Conservation (phyloP, 768 basidiomycete species). For the Serendipita indica region DNA sequence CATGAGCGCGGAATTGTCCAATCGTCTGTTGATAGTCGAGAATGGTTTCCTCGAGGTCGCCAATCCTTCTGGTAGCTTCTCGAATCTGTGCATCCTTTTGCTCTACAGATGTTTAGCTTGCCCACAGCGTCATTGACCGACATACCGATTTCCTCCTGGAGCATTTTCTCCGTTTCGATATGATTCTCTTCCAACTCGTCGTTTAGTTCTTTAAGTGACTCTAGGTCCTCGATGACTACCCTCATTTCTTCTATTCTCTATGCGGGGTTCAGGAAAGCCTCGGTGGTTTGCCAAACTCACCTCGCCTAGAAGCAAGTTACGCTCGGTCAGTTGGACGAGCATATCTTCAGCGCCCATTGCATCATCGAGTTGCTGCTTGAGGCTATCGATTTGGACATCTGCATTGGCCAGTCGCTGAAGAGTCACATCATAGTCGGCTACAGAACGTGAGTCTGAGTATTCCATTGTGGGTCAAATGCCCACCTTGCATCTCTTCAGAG, state of each 20-base stretch:
- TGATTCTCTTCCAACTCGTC: slow-evolving; percentile 98
- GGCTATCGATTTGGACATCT: slow-evolving; percentile 81
- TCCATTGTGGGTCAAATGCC: slow-evolving; percentile 10
- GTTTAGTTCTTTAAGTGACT: slow-evolving; percentile 86
- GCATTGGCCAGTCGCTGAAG: slow-evolving; percentile 74
- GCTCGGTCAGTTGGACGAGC: slow-evolving; percentile 86
- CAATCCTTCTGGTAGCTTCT: slow-evolving; percentile 49
- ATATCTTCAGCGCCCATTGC: slow-evolving; percentile 93
- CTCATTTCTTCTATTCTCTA: slow-evolving; percentile 98
- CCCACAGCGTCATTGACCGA: background rate
- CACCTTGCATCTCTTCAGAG: slow-evolving; percentile 70
- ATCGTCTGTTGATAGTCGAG: slow-evolving; percentile 82
- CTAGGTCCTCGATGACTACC: slow-evolving; percentile 88
- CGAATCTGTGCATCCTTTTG: slow-evolving; percentile 54
- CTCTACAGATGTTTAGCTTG: slow-evolving; percentile 30
- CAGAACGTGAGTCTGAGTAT: background rate
- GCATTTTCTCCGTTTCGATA: slow-evolving; percentile 75
- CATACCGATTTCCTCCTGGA: slow-evolving; percentile 79
- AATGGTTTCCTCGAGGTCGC: slow-evolving; percentile 59
- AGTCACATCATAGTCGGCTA: slow-evolving; percentile 67
- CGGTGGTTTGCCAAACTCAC: slow-evolving; percentile 26
- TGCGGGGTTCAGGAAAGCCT: background rate
- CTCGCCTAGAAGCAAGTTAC: slow-evolving; percentile 84
- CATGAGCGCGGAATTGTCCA: slow-evolving; percentile 82
- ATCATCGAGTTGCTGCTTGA: slow-evolving; percentile 89